Base-by-base conservation (phyloP, 495 filamentous ascomycete species). In the Talaromyces borbonicus region DNA sequence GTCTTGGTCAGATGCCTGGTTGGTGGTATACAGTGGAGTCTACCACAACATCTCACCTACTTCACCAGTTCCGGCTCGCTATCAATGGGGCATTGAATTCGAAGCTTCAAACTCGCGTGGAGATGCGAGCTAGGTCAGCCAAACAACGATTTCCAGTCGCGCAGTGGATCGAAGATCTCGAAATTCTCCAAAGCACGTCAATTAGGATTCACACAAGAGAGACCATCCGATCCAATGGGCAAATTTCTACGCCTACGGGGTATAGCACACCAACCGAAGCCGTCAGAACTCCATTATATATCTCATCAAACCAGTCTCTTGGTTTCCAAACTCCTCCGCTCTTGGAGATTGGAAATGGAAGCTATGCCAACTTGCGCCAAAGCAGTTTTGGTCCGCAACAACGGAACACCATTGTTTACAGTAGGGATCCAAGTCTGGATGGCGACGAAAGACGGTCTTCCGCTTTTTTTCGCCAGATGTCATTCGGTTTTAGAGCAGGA, bases 1-100 rank as follows among this genome's bases (percentile, higher is more conserved):
- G 84, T 20, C 68, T 88, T 24, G 84, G 84, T 2, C 79, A 85
- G 51, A 86, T 87, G 82, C 84, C 84, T n/a, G 83, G 84, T 27
- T 86, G 71, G 81, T 68, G 82, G 82, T 60, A 86, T 72, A 49
- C 73, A 65, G 61, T 83, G 46, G 84, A 89, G 60, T 84, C 79
- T 0, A 83, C 73, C 8, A 79, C 79, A 2, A 81, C 82, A 1
- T 73, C 72, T 11, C 84, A 89, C 62, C 57, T 87, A 12, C 58
- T 87, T 32, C 77, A 78, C 29, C 84, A 89, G 57, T 87, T 87
- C 62, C 80, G 76, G 50, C 65, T 73, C 43, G 80, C 84, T 12
- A 84, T 87, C 49, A 63, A 75, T 18, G 77, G 73, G 22, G 84
- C 84, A 0, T 59, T 88, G 45, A 75, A 68, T 22, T 85, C 81